Conservation (phyloP, 805 yeast species). For the Starmerella sp. region DNA sequence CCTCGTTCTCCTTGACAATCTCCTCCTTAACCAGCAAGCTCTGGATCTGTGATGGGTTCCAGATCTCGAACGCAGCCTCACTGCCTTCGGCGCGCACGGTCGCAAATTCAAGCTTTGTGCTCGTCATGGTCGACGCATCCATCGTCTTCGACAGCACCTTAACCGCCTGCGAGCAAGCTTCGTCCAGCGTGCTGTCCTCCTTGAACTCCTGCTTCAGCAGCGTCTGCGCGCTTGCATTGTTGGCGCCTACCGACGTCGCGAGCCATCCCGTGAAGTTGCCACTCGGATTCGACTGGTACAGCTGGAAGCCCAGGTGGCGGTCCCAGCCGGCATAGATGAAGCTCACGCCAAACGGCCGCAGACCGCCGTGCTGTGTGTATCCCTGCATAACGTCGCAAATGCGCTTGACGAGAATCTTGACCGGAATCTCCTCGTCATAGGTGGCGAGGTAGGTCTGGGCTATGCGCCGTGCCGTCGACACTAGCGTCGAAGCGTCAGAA, state of each 20-base stretch:
- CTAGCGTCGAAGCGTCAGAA: constrained; percentile 87
- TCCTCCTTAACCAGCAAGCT: constrained; percentile 52
- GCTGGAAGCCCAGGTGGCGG: constrained; percentile 77
- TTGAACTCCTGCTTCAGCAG: constrained; percentile 88
- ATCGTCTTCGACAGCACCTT: constrained; percentile 89
- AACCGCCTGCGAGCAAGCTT: constrained; percentile 77
- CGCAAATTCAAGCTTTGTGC: constrained; percentile 87
- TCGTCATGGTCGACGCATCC: constrained; percentile 72
- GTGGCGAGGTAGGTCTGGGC: constrained; percentile 80
- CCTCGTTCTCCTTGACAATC: constrained; percentile 10
- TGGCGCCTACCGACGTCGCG: constrained; percentile 94
- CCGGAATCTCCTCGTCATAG: constrained; percentile 89
- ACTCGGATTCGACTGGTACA: constrained; percentile 90
- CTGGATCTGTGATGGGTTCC: constrained; percentile 72
- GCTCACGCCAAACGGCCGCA: constrained; percentile 96
- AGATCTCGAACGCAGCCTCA: constrained; percentile 55
- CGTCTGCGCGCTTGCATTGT: constrained; percentile 92
- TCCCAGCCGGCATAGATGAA: constrained; percentile 94
- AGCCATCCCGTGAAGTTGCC: constrained; percentile 99
- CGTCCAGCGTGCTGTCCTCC: constrained; percentile 53
- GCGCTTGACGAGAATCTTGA: constrained; percentile 75
- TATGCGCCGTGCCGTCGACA: constrained; percentile 70
- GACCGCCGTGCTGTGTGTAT: constrained; percentile 96
- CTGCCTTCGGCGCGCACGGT: constrained; percentile 35
- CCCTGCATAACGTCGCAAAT: constrained; percentile 94